These are phyloP conservation scores for Termitomyces sp. DNA, from an alignment of 768 basidiomycete genomes.

Conservation along the genomic window DNA sequence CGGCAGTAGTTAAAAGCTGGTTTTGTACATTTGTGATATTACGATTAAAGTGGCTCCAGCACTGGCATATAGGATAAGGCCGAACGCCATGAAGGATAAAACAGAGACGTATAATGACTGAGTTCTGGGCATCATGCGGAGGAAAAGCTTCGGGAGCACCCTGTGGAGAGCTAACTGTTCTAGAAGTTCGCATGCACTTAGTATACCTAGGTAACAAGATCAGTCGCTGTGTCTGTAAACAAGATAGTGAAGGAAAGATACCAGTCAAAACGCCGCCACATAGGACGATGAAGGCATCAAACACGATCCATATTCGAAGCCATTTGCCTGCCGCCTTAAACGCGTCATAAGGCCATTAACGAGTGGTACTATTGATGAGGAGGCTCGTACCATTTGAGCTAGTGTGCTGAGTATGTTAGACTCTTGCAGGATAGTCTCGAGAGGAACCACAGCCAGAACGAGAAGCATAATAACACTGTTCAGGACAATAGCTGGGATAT, in stretches of 20 bases:
- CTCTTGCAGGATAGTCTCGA: constrained; percentile 39
- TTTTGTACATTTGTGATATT: constrained; percentile 50
- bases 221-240: background rate
- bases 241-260: constrained; percentile 8
- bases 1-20: constrained; percentile 6
- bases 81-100: constrained; percentile 42
- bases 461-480: constrained; percentile 53
- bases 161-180: constrained; percentile 54
- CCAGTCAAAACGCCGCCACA: constrained; percentile 71
- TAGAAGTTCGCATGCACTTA: constrained; percentile 54
- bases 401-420: constrained; percentile 63
- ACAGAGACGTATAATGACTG: constrained; percentile 49
- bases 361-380: background rate
- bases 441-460: constrained; percentile 53
- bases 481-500: constrained; percentile 50
- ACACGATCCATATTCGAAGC: constrained; percentile 56
- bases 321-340: constrained; percentile 51
- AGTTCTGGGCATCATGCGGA: constrained; percentile 41
- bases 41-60: constrained; percentile 45
- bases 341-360: background rate
- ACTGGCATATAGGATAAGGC: constrained; percentile 50
- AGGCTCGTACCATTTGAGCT: constrained; percentile 39
- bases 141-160: constrained; percentile 50
- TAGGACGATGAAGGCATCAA: constrained; percentile 67
- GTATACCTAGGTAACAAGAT: constrained; percentile 28